These are phyloP conservation scores for Psilocybe azurescens DNA, from an alignment of 768 basidiomycete species.

Conservation along the genomic window DNA sequence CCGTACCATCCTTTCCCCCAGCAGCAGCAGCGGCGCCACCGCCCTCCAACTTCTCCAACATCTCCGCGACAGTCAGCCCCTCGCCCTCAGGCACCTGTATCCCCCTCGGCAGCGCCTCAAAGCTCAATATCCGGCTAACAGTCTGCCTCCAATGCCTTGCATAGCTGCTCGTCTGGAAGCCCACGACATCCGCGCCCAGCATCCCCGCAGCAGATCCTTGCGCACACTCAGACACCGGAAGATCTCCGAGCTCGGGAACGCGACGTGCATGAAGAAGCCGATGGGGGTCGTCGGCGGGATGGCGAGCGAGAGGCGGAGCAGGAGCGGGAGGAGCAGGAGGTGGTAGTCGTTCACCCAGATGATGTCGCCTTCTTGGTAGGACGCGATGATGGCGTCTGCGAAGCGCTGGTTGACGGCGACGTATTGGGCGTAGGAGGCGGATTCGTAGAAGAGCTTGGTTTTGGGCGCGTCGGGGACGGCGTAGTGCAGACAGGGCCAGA, in stretches of 20 bases:
- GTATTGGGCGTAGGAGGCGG: conserved; percentile 83
- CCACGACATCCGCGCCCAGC: conserved; percentile 92
- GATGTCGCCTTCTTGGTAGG: conserved; percentile 90
- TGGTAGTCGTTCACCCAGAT: conserved; percentile 97
- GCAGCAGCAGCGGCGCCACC: background rate
- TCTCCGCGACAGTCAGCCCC: conserved; percentile 31
- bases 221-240: conserved; percentile 89
- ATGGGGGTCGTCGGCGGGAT: conserved; percentile 68
- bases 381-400: conserved; percentile 79
- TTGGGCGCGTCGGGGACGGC: conserved; percentile 88
- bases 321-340: conserved; percentile 87
- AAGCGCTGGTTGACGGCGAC: conserved; percentile 90
- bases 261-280: conserved; percentile 97
- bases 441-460: conserved; percentile 82
- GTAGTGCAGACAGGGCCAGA: conserved; percentile 90
- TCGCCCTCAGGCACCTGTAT: conserved; percentile 61
- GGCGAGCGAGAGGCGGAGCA: conserved; percentile 68
- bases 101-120: conserved; percentile 85
- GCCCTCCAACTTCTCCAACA: conserved; percentile 21
- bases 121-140: conserved; percentile 76
- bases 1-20: background rate
- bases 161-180: conserved; percentile 88
- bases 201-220: conserved; percentile 78
- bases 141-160: conserved; percentile 89
- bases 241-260: conserved; percentile 95